A percentile compares a stretch with the other conserved stretches of the same genome.
phyloP scores from a whole-genome alignment of 148 eudicot genomes.

The Fagopyrum homotropicum region DNA sequence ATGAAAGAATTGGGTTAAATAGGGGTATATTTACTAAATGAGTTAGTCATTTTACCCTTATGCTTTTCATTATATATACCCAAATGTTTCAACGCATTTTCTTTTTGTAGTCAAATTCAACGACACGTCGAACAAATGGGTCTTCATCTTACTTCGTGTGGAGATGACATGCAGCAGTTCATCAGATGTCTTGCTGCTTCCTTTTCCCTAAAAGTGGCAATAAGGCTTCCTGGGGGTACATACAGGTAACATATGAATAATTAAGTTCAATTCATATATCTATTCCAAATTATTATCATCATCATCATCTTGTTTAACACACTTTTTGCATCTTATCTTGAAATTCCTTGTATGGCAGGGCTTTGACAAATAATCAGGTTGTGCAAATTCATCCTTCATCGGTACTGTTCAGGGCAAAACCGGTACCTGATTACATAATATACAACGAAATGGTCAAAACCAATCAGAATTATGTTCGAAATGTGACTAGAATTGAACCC shows the following conservation, averaged over 20 bases:
- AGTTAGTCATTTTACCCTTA: no score
- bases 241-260: slow-evolving; percentile 44
- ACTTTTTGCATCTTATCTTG: background rate
- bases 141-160: slow-evolving; percentile 65
- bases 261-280: background rate
- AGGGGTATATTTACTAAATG: no score
- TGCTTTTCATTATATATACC: no score
- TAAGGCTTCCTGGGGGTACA: slow-evolving; percentile 77
- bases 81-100: background rate
- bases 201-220: slow-evolving; percentile 84
- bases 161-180: slow-evolving; percentile 69
- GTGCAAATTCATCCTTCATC: slow-evolving; percentile 93
- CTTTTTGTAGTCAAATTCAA: slow-evolving; percentile 64
- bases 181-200: slow-evolving; percentile 89
- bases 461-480: slow-evolving; percentile 61
- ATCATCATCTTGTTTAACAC: background rate
- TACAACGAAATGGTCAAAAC: slow-evolving; percentile 67
- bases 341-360: slow-evolving; percentile 29
- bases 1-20: no score
- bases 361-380: slow-evolving; percentile 53
- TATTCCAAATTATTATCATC: background rate
- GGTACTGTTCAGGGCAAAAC: slow-evolving; percentile 60
- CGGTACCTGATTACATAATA: slow-evolving; percentile 79
- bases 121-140: slow-evolving; percentile 83
- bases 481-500: slow-evolving; percentile 67